phyloP scores from a whole-genome alignment of 768 basidiomycete genomes.

The Pleurotus giganteus region DNA sequence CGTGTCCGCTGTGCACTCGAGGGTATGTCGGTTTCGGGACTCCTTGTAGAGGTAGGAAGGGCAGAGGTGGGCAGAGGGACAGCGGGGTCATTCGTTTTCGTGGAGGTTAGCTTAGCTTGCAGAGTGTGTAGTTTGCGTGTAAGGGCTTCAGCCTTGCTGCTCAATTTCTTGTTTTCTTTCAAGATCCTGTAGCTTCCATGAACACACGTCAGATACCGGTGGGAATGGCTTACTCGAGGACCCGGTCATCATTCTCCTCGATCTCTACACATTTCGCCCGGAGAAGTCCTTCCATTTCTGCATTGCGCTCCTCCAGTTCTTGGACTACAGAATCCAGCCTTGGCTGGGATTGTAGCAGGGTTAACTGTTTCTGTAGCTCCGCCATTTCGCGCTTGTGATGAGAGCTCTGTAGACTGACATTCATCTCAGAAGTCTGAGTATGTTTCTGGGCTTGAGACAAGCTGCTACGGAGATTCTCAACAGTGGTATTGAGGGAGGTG shows the following conservation, averaged over 20 bases:
- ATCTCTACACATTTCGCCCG: conserved; percentile 72
- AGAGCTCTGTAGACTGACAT: conserved; percentile 58
- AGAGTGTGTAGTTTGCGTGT: conserved; percentile 71
- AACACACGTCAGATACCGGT: conserved; percentile 9
- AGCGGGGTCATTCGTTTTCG: conserved; percentile 36
- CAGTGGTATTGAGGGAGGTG: conserved; percentile 33
- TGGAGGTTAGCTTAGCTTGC: conserved; percentile 61
- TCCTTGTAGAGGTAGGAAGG: not conserved
- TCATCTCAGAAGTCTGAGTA: conserved; percentile 62
- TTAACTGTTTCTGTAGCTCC: conserved; percentile 57
- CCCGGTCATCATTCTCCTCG: conserved; percentile 81
- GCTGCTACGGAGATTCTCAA: conserved; percentile 40
- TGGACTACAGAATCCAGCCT: conserved; percentile 53
- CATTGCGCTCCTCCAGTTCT: conserved; percentile 67
- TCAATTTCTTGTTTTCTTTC: conserved; percentile 79
- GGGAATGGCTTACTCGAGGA: conserved; percentile 71
- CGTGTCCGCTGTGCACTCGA: conserved; percentile 13
- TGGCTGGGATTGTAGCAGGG: conserved; percentile 48
- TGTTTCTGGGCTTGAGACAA: conserved; percentile 55
- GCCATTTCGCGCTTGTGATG: conserved; percentile 67
- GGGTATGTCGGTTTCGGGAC: conserved; percentile 13
- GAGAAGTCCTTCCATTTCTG: conserved; percentile 74
- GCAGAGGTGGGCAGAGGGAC: not conserved
- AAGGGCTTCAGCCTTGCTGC: conserved; percentile 64
- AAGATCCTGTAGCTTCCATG: conserved; percentile 49